A percentile compares a stretch with the other conserved stretches of the same genome.
These are phyloP conservation scores for Ogataea degrootiae DNA, from an alignment of 805 yeast genomes.

Conservation along the genomic window DNA sequence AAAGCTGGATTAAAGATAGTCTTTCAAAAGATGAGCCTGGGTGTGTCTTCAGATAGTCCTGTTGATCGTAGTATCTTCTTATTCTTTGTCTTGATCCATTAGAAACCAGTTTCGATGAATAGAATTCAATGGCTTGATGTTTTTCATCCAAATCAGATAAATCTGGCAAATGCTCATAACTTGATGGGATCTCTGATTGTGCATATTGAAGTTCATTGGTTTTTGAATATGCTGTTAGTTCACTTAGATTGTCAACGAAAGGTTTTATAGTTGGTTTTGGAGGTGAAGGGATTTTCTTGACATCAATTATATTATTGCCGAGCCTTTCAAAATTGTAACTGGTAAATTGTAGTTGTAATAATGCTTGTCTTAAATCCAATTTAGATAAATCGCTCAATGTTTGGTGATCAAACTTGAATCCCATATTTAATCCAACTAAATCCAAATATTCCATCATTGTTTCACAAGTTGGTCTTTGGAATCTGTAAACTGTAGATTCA, in stretches of 20 bases:
- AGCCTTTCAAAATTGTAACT: slow-evolving; percentile 16
- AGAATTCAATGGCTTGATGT: slow-evolving; percentile 18
- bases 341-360: slow-evolving; percentile 27
- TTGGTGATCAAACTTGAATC: slow-evolving; percentile 17
- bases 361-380: slow-evolving; percentile 23
- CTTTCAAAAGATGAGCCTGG: slow-evolving; percentile 21
- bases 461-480: slow-evolving; percentile 6
- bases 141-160: neutral
- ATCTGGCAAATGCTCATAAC: neutral
- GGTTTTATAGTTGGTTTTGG: too few species aligned
- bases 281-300: too few species aligned
- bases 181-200: neutral
- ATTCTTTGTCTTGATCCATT: slow-evolving; percentile 22
- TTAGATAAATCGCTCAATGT: slow-evolving; percentile 14
- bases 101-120: slow-evolving; percentile 21
- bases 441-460: slow-evolving; percentile 21
- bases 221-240: too few species aligned
- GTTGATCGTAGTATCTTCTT: slow-evolving; percentile 14
- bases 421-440: slow-evolving; percentile 23
- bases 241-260: too few species aligned
- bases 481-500: slow-evolving; percentile 25
- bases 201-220: neutral
- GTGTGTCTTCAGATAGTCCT: slow-evolving; percentile 18
- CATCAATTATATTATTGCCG: slow-evolving; percentile 5
- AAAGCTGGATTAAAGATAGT: slow-evolving; percentile 7